Evolutionary conservation across 768 basidiomycete species (phyloP), one percentile per base, ranked within the genome.

Genomic region (Trametes coccinea): DNA sequence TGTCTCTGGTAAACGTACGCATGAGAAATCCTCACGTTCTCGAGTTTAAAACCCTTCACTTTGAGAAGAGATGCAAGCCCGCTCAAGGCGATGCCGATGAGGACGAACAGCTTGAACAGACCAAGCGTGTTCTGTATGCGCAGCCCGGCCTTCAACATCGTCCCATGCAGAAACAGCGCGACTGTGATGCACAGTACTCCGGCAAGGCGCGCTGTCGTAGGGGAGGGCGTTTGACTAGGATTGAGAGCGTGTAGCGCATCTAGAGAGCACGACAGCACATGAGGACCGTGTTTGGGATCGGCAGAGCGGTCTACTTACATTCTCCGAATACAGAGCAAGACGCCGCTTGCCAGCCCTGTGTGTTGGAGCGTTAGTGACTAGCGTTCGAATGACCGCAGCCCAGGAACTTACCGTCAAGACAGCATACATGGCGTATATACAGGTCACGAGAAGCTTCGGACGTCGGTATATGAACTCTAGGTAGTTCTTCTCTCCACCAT

Each of bases 401-500:
- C 7, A 13, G 10, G 5, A 40, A 69, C 84, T 64, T 65, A 85
- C 88, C 48, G 81, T 79, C 43, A 87, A 79, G 4, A 88, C 66
- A 1, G 82, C 78, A 67, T 88, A 89, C 16, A 80, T 72, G 2
- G 84, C 79, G 63, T 81, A 90, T 7, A 78, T 67, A 65, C 86
- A 89, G 4, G 86, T 85, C 13, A 75, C 77, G 67, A 91, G 71
- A 66, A 85, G 88, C 51, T 77, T 80, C 5, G 89, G 89, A 3
- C 77, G 77, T 48, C 81, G 76, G 71, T 82, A 90, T n/a, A 89
- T 81, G 69, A 79, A 89, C 62, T 89, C 87, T 40, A 91, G 73
- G 66, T 90, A 91, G 53, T 85, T 88, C 75, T 90, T 90, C 76
- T 90, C 89, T 2, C 86, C 89, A 0, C 89, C 89, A 56, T 80